Evolutionary conservation across 176 grass and related monocot genomes (phyloP).

Genomic region (Rhynchospora pubera): DNA sequence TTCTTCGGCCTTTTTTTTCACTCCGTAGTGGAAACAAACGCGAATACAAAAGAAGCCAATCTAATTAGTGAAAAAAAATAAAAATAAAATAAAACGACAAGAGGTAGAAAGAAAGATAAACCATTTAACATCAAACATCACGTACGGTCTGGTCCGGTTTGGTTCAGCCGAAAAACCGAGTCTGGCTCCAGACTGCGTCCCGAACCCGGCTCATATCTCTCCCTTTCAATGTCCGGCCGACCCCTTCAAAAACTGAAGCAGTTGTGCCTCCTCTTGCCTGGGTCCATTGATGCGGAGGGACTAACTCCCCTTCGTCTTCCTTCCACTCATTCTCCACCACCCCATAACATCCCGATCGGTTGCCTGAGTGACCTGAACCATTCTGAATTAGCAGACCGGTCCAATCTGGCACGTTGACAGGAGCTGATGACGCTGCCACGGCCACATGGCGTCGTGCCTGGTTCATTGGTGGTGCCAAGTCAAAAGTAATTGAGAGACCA

Average conservation of each 20-base stretch:
- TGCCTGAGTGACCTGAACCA: not conserved
- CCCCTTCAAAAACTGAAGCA: constrained; percentile 32
- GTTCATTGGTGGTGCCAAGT: not conserved
- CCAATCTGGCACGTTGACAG: constrained; percentile 29
- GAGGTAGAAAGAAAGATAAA: too few relatives aligned
- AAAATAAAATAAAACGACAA: not conserved
- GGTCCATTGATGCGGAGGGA: constrained; percentile 32
- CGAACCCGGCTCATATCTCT: constrained; percentile 33
- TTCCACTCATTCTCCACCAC: not conserved
- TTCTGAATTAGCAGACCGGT: not conserved
- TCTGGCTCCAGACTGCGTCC: constrained; percentile 33
- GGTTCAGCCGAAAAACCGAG: constrained; percentile 25
- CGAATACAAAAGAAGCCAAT: not conserved
- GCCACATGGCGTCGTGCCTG: not conserved
- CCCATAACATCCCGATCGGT: not conserved
- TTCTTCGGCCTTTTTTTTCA: not conserved
- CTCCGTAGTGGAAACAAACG: not conserved
- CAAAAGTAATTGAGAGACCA: constrained; percentile 22
- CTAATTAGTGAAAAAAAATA: not conserved
- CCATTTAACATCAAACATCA: not conserved
- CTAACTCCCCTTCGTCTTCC: constrained; percentile 9
- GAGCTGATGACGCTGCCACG: not conserved
- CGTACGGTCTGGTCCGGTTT: not conserved
- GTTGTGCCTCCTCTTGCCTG: constrained; percentile 17
- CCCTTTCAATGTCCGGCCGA: constrained; percentile 34